Evolutionary conservation across 768 basidiomycete species (phyloP).

Genomic region (Pleurotus citrinopileatus): DNA sequence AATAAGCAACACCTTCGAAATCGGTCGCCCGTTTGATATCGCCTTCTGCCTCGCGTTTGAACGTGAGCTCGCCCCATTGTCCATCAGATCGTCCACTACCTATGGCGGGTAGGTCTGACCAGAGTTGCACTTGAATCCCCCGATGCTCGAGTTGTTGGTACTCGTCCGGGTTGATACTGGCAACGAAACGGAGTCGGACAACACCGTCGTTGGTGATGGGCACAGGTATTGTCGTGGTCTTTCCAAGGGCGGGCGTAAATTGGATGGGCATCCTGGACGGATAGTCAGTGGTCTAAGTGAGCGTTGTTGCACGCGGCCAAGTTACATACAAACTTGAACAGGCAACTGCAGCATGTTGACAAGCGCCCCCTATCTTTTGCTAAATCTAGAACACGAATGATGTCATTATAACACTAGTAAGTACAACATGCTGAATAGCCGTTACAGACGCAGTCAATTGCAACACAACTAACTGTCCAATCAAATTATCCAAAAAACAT

Average conservation of each 20-base stretch:
- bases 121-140: conserved; percentile 37
- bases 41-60: neutral
- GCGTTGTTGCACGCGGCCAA: neutral
- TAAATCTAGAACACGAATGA: conserved; percentile 12
- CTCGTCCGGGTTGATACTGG: conserved; percentile 22
- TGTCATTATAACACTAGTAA: conserved; percentile 14
- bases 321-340: neutral
- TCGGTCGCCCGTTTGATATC: neutral
- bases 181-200: conserved; percentile 33
- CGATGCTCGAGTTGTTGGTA: conserved; percentile 27
- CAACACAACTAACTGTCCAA: too few species aligned
- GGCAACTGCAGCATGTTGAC: neutral
- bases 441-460: too few species aligned
- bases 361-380: too few species aligned
- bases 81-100: conserved; percentile 15
- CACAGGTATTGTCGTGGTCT: conserved; percentile 24
- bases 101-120: conserved; percentile 34
- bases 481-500: too few species aligned
- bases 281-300: neutral
- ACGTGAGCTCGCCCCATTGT: conserved; percentile 28
- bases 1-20: neutral
- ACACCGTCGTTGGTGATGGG: conserved; percentile 18
- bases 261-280: conserved; percentile 27
- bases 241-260: conserved; percentile 38
- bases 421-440: too few species aligned